These are phyloP conservation scores for Eimeria sp. DNA, from an alignment of 169 alveolate genomes.

Conservation along the genomic window DNA sequence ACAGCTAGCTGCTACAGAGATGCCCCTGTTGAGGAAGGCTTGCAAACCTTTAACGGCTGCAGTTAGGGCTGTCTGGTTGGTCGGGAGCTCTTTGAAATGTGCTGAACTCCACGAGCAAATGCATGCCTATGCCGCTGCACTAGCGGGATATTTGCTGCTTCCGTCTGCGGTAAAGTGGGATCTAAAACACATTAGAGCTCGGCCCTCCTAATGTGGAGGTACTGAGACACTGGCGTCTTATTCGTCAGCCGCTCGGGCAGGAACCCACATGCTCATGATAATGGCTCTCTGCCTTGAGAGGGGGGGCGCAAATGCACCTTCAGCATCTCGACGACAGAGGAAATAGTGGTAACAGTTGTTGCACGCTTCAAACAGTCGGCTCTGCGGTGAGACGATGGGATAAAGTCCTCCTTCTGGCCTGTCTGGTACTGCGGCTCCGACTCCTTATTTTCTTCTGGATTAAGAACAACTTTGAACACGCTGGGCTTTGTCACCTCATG, in stretches of 20 bases:
- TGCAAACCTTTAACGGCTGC: background rate
- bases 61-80: background rate
- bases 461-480: background rate
- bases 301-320: background rate
- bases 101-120: background rate
- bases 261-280: background rate
- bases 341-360: background rate
- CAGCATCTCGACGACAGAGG: constrained; percentile 11
- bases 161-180: background rate
- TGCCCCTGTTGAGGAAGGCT: too few relatives aligned
- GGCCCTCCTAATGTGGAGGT: background rate
- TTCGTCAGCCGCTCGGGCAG: background rate
- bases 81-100: background rate
- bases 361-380: background rate
- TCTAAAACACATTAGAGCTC: background rate
- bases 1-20: background rate
- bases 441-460: background rate
- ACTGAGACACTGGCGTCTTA: background rate
- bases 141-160: background rate
- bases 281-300: background rate
- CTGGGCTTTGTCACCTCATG: background rate
- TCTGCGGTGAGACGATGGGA: background rate
- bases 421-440: background rate
- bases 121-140: background rate
- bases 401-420: background rate